Evolutionary conservation across 305 asterid species (phyloP), one percentile per base, ranked within the genome.

Genomic region (Fraxinus albicans): DNA sequence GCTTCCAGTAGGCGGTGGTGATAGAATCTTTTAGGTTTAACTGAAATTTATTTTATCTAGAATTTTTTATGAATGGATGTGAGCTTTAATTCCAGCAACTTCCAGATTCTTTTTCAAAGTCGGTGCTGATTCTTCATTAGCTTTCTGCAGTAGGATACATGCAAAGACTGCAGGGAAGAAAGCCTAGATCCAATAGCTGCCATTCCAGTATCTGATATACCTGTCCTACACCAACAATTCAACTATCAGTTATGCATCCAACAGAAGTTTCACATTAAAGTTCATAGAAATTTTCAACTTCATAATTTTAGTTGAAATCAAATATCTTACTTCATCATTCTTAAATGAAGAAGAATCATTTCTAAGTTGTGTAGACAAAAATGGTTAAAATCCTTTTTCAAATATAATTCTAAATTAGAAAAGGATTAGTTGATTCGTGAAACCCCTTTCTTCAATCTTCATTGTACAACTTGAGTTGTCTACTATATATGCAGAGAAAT

Each of bases 101-200:
- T n/a, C n/a, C n/a, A n/a, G n/a, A n/a, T n/a, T n/a, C n/a, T n/a
- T n/a, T n/a, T n/a, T n/a, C n/a, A n/a, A n/a, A n/a, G n/a, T n/a
- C n/a, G n/a, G n/a, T n/a, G n/a, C n/a, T n/a, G n/a, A n/a, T n/a
- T n/a, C n/a, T n/a, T n/a, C n/a, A n/a, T 88, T 50, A 89, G 79
- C 80, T 88, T 89, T 80, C 88, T 86, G 84, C 91, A 88, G 86
- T 85, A 75, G n/a, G 92, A 88, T 50, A 85, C 90, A 78, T 89
- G 91, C 72, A 89, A 81, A 36, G 90, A 88, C 81, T 85, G 90
- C n/a, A 89, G 84, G 80, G 83, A 86, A 83, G 84, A 79, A 12
- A 89, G 89, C 84, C 87, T 73, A 13, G 89, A 81, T 21, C 85
- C 91, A 25, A 89, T 83, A 15, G 88, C 82, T 53, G 80, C 63